Base-by-base conservation (phyloP, 1,284 basidiomycete genomes). In the Sutorius eximius region DNA sequence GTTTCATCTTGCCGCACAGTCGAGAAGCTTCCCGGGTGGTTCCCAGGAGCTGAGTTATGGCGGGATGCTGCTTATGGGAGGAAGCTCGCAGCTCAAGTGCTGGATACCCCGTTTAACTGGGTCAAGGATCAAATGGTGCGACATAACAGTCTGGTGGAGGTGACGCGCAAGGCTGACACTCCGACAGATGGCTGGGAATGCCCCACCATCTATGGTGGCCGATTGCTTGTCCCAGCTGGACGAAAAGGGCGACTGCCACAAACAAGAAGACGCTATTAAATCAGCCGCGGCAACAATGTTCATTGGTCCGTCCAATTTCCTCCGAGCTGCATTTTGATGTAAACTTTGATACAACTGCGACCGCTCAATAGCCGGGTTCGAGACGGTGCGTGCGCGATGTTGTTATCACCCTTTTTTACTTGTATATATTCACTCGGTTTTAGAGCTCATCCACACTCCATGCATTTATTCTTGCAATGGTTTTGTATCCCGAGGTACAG, bases 41-140 rank as follows among this genome's bases (percentile, higher is more conserved):
- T 79, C 30, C 76, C 77, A 5, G 72, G 73, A 11, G 69, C 72
- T 16, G 63, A 52, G 1, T 75, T 77, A 59, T 72, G 77, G 58
- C 61, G 65, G 5, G 45, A 64, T 5, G 73, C 71, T 36, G 33
- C 18, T 12, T 45, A 36, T 58, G 56, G 45, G 16, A 55, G 44
- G 40, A 51, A 43, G 27, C 57, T 66, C 2, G 53, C 56, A 13
- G 37, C 45, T 24, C 49, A 53, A 36, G 66, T 65, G 9, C 45
- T 70, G 11, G 48, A 70, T 29, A 51, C 18, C 6, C 63, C 64
- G 18, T 69, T 69, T 22, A 52, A 66, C 18, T 60, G 62, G 55
- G 56, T 56, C 29, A 62, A 66, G 27, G 49, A 57, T 5, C 48
- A 56, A 22, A 55, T 69, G 41, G 65, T 69, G 24, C 18, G 62